Evolutionary conservation across 106 monocot species (phyloP).

Genomic region (Cymbidium sinense): DNA sequence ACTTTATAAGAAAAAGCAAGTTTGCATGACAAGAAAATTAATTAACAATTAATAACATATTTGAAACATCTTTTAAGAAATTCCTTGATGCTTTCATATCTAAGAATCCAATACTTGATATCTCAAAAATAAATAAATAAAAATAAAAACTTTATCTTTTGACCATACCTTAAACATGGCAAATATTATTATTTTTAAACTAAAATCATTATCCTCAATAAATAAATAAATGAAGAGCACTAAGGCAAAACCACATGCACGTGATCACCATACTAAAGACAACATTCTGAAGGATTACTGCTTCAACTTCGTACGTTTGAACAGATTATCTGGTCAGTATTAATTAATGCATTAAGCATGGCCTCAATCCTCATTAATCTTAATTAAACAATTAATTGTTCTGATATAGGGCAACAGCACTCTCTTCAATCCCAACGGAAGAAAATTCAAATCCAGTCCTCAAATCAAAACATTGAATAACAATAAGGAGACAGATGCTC

Average conservation of each 20-base stretch:
- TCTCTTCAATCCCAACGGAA: too few relatives aligned
- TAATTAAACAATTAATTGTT: not conserved
- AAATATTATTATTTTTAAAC: not conserved
- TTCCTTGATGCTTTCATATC: too few relatives aligned
- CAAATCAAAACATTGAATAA: too few relatives aligned
- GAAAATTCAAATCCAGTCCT: too few relatives aligned
- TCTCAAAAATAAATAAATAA: not conserved
- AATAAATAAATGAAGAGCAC: not conserved
- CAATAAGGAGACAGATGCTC: not conserved
- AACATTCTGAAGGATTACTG: too few relatives aligned
- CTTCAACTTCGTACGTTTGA: not conserved
- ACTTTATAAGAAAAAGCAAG: too few relatives aligned
- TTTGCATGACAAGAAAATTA: too few relatives aligned
- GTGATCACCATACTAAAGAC: not conserved
- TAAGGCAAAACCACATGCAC: conserved; percentile 1
- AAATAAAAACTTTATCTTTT: not conserved
- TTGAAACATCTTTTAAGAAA: too few relatives aligned
- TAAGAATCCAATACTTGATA: too few relatives aligned
- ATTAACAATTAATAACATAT: too few relatives aligned
- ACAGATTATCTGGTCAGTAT: not conserved
- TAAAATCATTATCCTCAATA: too few relatives aligned
- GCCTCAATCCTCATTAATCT: not conserved
- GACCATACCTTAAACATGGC: not conserved
- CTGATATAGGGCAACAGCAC: not conserved
- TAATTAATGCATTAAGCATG: not conserved